phyloP scores from a whole-genome alignment of 192 early-diverging fungal genomes.

The Dimargaris verticillata region DNA sequence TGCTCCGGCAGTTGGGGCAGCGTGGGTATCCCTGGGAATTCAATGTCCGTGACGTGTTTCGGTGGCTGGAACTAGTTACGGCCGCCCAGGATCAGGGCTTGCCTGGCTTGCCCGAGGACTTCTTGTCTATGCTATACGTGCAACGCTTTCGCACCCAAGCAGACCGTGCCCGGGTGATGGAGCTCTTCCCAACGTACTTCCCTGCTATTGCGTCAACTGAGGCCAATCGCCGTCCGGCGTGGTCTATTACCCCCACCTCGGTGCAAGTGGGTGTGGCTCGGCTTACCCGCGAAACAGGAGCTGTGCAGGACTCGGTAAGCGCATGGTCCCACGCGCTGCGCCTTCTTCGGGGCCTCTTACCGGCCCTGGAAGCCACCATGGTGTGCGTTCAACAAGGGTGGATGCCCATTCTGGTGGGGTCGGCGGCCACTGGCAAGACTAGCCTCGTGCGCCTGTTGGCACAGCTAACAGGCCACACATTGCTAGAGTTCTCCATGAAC shows the following conservation, averaged over 20 bases:
- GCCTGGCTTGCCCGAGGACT: slow-evolving; percentile 40
- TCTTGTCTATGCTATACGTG: slow-evolving; percentile 68
- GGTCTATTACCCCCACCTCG: slow-evolving; percentile 30
- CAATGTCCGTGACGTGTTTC: slow-evolving; percentile 90
- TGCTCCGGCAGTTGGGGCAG: slow-evolving; percentile 47
- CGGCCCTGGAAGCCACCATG: slow-evolving; percentile 58
- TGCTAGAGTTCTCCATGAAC: slow-evolving; percentile 94
- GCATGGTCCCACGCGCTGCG: slow-evolving; percentile 32
- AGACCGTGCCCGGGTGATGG: slow-evolving; percentile 46
- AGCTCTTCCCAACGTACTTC: slow-evolving; percentile 39
- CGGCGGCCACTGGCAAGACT: slow-evolving; percentile 75
- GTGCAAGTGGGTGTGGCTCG: slow-evolving; percentile 48
- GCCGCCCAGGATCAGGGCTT: slow-evolving; percentile 23
- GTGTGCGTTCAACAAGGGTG: slow-evolving; percentile 77
- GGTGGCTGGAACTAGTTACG: slow-evolving; percentile 78
- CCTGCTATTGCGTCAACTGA: slow-evolving; percentile 11
- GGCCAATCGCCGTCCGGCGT: slow-evolving; percentile 10
- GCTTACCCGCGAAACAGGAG: slow-evolving; percentile 26
- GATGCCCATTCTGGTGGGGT: slow-evolving; percentile 83
- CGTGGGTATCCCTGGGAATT: slow-evolving; percentile 93
- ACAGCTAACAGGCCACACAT: slow-evolving; percentile 55
- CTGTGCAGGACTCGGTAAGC: slow-evolving; percentile 14
- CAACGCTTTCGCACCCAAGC: slow-evolving; percentile 73
- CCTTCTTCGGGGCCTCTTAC: slow-evolving; percentile 44
- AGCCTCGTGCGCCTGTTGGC: slow-evolving; percentile 70